Evolutionary conservation across 1,139 yeast species (phyloP), one percentile per base, ranked within the genome.

Genomic region (Barnettozyma hawaiiensis): DNA sequence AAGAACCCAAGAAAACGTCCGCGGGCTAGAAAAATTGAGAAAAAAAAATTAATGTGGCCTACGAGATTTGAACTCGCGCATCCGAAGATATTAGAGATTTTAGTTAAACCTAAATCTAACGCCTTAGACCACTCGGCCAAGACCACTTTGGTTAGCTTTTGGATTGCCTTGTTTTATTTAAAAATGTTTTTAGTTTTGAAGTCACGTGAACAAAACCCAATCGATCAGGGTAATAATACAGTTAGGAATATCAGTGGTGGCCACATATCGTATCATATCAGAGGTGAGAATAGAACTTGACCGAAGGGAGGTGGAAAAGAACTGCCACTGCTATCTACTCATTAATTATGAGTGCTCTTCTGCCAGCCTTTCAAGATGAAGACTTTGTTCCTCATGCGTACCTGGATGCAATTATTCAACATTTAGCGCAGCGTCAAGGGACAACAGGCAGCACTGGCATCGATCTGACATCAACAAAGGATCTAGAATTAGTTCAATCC

Each of bases 321-420:
- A n/a, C n/a, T n/a, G n/a, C n/a, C n/a, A n/a, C n/a, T n/a, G n/a
- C n/a, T n/a, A n/a, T n/a, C n/a, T n/a, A 49, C 27, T 12, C n/a
- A 24, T 8, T 12, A 24, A 26, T 7, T 7, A 26, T 47, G 52
- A 40, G 41, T 42, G 66, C 66, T 12, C 62, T 70, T 2, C 52
- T 71, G 10, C 60, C 70, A 6, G 71, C 72, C 66, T 73, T 73
- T 55, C 69, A 71, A 40, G 76, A 72, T 42, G 70, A 68, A 19
- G 67, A 66, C 10, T 73, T 72, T 46, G 71, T 70, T 6, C 76
- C 77, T 4, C 73, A 69, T 45, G 75, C 73, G 20, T 73, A 66
- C 47, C 61, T 73, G 8, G 77, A 73, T 51, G 70, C 75, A 2
- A 51, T 73, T 6, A 60, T 71, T 39, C 53, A 69, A 10, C 47